These are phyloP conservation scores for Macadamia tetraphylla DNA, from an alignment of 164 flowering plant genomes.

Conservation along the genomic window DNA sequence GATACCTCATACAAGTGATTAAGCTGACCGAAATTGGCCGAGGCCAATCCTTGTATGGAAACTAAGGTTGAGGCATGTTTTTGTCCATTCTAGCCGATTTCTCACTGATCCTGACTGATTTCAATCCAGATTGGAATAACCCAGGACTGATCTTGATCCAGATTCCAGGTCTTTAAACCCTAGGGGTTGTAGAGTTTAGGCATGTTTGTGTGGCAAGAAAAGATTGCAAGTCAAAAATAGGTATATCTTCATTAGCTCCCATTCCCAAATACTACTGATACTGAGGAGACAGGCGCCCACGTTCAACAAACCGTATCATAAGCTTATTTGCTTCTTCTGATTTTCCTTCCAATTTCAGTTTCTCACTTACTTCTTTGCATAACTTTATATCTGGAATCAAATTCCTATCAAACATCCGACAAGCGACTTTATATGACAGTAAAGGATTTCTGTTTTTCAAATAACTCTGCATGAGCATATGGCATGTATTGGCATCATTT, in stretches of 20 bases:
- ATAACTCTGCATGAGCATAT: constrained; percentile 61
- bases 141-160: no score
- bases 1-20: no score
- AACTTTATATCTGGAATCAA: constrained; percentile 71
- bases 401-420: constrained; percentile 77
- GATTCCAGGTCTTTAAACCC: no score
- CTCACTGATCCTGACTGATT: no score
- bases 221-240: no score
- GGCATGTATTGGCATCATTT: constrained; percentile 65
- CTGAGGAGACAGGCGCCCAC: constrained; percentile 45
- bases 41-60: no score
- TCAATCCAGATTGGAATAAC: no score
- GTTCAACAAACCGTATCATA: constrained; percentile 69
- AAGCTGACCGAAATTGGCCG: no score
- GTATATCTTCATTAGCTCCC: background rate
- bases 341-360: constrained; percentile 43
- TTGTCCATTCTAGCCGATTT: no score
- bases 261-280: constrained; percentile 7
- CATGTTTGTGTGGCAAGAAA: no score
- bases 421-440: constrained; percentile 69
- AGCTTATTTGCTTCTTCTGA: constrained; percentile 68
- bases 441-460: constrained; percentile 49
- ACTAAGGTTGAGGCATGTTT: no score
- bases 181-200: no score
- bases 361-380: constrained; percentile 64